phyloP scores from a whole-genome alignment of 768 basidiomycete species.

The Phanerochaete carnosa region DNA sequence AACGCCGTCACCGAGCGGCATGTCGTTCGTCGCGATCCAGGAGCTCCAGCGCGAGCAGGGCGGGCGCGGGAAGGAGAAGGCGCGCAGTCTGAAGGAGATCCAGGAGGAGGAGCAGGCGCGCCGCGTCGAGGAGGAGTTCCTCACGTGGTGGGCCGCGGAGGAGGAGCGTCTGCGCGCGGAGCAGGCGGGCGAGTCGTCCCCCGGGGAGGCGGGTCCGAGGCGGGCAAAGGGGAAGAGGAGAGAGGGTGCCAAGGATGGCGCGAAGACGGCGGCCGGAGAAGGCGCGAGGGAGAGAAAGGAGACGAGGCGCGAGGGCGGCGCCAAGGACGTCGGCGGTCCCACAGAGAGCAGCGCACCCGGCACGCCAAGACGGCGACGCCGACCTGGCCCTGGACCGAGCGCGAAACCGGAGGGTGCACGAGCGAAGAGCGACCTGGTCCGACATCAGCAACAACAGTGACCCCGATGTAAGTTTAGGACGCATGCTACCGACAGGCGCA shows the following conservation, averaged over 20 bases:
- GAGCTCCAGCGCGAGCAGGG: conserved; percentile 64
- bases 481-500: not conserved
- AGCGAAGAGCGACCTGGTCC: not conserved
- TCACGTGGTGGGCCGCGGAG: conserved; percentile 88
- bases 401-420: not conserved
- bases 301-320: not conserved
- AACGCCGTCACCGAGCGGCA: conserved; percentile 20
- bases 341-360: not conserved
- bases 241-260: not conserved
- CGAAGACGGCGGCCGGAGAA: not conserved
- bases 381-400: not conserved
- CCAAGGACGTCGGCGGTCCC: not conserved
- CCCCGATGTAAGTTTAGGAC: not conserved
- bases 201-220: no score
- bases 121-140: conserved; percentile 72
- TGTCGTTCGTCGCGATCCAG: conserved; percentile 86
- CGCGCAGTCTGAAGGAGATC: conserved; percentile 74
- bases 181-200: conserved; percentile 22
- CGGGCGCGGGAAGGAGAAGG: conserved; percentile 33
- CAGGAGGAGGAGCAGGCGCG: conserved; percentile 77
- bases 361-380: not conserved
- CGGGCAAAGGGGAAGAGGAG: not conserved
- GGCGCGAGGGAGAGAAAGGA: not conserved
- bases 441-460: not conserved
- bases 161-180: conserved; percentile 66